Evolutionary conservation across 2,329 filamentous ascomycete species (phyloP), one percentile per base, ranked within the genome.

Genomic region (Aspergillus phoenicis): DNA sequence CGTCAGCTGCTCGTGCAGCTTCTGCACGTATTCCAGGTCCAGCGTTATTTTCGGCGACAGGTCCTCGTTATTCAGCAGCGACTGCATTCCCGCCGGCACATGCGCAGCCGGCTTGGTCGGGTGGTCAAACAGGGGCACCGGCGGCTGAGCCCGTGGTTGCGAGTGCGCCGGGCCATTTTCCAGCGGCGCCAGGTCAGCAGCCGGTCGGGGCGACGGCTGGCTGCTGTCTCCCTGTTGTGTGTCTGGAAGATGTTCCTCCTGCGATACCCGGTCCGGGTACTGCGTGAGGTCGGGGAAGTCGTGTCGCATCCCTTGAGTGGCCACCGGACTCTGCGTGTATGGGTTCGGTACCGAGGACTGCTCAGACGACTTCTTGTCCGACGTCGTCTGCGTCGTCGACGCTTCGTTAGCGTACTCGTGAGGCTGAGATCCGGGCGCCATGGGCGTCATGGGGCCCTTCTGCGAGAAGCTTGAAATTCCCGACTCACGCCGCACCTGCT

Each of bases 321-420:
- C 70, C 13, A 75, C 72, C 30, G 77, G 73, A 61, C 85, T 83
- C 72, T 93, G 90, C 0, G 89, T 91, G 72, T 89, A 89, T 73
- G 85, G 84, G 65, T 85, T 84, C 2, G 85, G 87, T 1, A 86
- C 88, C 11, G 87, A 88, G 3, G 89, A 92, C 5, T 87, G 85
- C 63, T 90, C 87, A 1, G 91, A 91, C 2, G 91, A 93, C 74
- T 87, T 88, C 77, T 96, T 95, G n/a, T 88, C 87, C 3, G 86
- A 89, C 2, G 93, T 97, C 2, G 88, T 89, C 22, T 87, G 88
- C 1, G 93, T 98, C 1, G 93, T 96, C 2, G 93, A 96, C 1
- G 93, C 94, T 70, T 96, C 93, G 69, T 98, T 97, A 57, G 88
- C 80, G 61, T 87, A 88, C 84, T 88, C 84, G 22, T 80, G 80